Evolutionary conservation across 352 stramenopile species (phyloP).

Genomic region (Phytophthora constricta): DNA sequence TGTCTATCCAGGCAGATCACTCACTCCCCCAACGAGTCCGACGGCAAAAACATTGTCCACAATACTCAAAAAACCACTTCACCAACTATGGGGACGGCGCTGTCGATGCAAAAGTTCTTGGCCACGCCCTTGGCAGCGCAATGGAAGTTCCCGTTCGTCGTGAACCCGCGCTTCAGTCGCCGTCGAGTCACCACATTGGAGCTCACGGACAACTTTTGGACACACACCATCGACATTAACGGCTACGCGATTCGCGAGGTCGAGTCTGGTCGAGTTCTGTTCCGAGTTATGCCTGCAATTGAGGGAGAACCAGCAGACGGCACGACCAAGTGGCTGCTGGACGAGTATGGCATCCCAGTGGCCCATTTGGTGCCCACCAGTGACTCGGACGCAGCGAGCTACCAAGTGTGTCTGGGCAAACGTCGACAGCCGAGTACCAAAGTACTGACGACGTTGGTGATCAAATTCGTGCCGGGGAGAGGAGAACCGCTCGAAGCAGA

Average conservation of each 20-base stretch:
- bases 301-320: conserved; percentile 30
- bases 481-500: conserved; percentile 43
- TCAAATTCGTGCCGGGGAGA: conserved; percentile 43
- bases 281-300: conserved; percentile 38
- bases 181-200: conserved; percentile 41
- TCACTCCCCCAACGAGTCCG: conserved; percentile 8
- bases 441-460: conserved; percentile 37
- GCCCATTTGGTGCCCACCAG: conserved; percentile 31
- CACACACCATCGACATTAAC: conserved; percentile 34
- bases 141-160: conserved; percentile 52
- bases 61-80: not conserved
- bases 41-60: not conserved
- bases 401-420: conserved; percentile 49
- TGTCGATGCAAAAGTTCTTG: conserved; percentile 47
- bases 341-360: conserved; percentile 46
- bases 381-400: conserved; percentile 23
- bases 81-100: conserved; percentile 21
- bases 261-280: conserved; percentile 32
- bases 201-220: conserved; percentile 52
- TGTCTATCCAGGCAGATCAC: conserved; percentile 4
- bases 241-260: conserved; percentile 43
- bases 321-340: conserved; percentile 47
- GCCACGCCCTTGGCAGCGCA: conserved; percentile 39
- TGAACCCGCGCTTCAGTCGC: conserved; percentile 50
- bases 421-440: conserved; percentile 25